These are phyloP conservation scores for Canavalia gladiata DNA, from an alignment of 306 rosid genomes.

Conservation along the genomic window DNA sequence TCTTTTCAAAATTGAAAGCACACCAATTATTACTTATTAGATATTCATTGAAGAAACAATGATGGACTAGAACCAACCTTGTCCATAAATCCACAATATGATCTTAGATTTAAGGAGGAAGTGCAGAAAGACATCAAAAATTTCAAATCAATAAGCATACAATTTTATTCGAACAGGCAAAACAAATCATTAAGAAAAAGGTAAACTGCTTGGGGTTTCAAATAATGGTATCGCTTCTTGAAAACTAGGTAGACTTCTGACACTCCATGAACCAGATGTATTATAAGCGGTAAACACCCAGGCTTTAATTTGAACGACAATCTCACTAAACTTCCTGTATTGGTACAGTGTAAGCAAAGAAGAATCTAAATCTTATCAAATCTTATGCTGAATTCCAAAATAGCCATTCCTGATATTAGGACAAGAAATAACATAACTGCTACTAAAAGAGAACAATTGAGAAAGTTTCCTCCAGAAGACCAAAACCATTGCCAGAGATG, in stretches of 20 bases:
- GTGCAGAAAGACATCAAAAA: neutral
- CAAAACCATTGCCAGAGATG: neutral
- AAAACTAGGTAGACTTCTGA: neutral
- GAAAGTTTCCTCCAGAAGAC: neutral
- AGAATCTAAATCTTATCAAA: neutral
- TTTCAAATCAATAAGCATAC: neutral
- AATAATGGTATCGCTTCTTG: neutral
- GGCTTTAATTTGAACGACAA: neutral
- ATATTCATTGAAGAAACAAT: neutral
- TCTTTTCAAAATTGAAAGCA: conserved; percentile 12
- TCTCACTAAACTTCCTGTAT: neutral
- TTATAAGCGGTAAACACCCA: neutral
- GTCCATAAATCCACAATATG: conserved; percentile 14
- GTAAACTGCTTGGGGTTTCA: neutral
- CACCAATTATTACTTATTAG: neutral
- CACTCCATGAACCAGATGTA: conserved; percentile 1
- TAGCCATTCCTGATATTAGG: neutral
- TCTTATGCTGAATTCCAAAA: neutral
- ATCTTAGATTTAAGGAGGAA: neutral
- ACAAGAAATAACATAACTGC: neutral
- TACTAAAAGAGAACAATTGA: neutral
- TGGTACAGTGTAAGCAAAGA: neutral
- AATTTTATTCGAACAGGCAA: neutral
- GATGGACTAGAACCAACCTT: neutral
- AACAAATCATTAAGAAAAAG: neutral